A percentile compares a stretch with the other conserved stretches of the same genome.
These are phyloP conservation scores for Backusella macrospora DNA, from an alignment of 192 early-diverging fungal species.

Conservation along the genomic window DNA sequence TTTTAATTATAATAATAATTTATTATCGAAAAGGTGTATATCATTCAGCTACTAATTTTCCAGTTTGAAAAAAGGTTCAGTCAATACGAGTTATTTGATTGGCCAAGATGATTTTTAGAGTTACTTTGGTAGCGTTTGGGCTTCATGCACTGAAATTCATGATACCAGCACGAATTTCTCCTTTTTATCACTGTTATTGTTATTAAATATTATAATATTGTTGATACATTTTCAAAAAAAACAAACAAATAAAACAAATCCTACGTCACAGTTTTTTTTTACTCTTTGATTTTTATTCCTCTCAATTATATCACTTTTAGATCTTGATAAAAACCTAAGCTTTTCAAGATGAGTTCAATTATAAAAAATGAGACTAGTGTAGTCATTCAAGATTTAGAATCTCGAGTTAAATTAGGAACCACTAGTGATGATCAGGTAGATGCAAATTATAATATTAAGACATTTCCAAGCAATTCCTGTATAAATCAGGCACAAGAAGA, in stretches of 20 bases:
- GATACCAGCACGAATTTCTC: not conserved
- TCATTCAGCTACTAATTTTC: too few relatives aligned
- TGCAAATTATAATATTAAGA: not conserved
- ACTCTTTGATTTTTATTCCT: not conserved
- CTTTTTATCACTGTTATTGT: not conserved
- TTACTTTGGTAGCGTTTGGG: not conserved
- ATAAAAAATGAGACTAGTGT: not conserved
- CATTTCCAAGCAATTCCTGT: not conserved
- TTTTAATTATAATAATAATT: too few relatives aligned
- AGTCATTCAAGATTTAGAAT: not conserved
- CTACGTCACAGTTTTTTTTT: not conserved
- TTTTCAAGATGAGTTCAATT: not conserved
- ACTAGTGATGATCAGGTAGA: too few relatives aligned
- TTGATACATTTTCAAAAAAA: not conserved
- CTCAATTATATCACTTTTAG: too few relatives aligned
- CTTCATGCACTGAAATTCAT: not conserved
- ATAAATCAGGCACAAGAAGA: not conserved
- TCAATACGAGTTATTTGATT: not conserved
- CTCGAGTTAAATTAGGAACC: not conserved
- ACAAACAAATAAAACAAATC: not conserved
- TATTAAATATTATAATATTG: not conserved
- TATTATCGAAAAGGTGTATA: too few relatives aligned
- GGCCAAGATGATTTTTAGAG: not conserved
- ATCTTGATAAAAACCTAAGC: too few relatives aligned
- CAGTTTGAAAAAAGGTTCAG: too few relatives aligned